These are phyloP conservation scores for Guyanaporus albipodus DNA, from an alignment of 768 basidiomycete genomes.

Conservation along the genomic window DNA sequence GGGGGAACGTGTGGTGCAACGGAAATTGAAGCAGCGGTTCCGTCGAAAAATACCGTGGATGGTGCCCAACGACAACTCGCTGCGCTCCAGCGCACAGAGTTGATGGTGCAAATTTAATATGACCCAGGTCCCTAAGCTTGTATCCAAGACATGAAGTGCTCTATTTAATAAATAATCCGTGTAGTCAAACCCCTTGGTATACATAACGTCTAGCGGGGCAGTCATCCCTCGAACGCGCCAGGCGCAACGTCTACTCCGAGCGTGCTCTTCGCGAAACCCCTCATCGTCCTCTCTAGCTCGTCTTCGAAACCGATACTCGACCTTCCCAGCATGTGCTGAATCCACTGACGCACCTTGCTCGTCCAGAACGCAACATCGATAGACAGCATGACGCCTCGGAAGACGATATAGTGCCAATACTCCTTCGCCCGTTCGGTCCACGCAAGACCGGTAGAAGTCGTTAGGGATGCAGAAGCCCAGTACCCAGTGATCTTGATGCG, in stretches of 20 bases:
- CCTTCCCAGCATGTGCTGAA: constrained; percentile 39
- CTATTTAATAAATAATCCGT: no score
- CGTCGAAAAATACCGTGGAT: no score
- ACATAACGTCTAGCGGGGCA: not conserved
- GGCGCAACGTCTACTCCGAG: constrained; percentile 73
- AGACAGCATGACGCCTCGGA: constrained; percentile 58
- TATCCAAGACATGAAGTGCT: no score
- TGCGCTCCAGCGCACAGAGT: no score
- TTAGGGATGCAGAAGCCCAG: constrained; percentile 71
- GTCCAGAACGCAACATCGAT: constrained; percentile 73
- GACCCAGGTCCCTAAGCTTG: no score
- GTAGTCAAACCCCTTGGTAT: no score
- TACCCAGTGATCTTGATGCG: constrained; percentile 85
- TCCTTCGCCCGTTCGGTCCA: constrained; percentile 44
- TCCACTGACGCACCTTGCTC: constrained; percentile 50
- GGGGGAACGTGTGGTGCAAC: constrained; percentile 79
- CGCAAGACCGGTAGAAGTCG: constrained; percentile 40
- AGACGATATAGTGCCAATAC: constrained; percentile 57
- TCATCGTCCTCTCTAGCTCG: constrained; percentile 71
- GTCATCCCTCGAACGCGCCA: constrained; percentile 49
- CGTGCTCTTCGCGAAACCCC: constrained; percentile 70
- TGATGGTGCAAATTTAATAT: no score
- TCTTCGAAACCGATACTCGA: constrained; percentile 65
- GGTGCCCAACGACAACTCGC: no score
- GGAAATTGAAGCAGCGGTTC: constrained; percentile 19